phyloP scores from a whole-genome alignment of 805 yeast genomes.

The Metschnikowia anglica region DNA sequence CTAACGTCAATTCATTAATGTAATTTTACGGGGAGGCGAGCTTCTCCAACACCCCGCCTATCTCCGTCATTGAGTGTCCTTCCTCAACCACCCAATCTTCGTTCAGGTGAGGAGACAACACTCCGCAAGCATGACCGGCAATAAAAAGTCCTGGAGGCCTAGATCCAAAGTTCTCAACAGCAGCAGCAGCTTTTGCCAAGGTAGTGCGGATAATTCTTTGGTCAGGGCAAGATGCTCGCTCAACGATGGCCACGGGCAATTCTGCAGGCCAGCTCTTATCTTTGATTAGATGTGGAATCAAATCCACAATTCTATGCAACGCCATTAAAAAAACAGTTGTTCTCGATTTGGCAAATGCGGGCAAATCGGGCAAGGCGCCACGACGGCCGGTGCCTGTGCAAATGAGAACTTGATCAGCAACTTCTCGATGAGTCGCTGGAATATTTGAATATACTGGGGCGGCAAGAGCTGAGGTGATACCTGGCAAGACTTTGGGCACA shows the following conservation, averaged over 20 bases:
- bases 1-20: too few species aligned
- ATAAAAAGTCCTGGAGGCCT: constrained; percentile 91
- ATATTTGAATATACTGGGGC: constrained; percentile 81
- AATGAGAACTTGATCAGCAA: constrained; percentile 86
- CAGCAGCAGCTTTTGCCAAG: constrained; percentile 63
- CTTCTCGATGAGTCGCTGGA: constrained; percentile 90
- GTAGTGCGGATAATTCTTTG: constrained; percentile 81
- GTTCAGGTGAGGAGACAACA: constrained; percentile 29
- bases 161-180: constrained; percentile 74
- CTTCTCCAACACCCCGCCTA: constrained; percentile 17
- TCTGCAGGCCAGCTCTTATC: constrained; percentile 63
- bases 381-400: constrained; percentile 94
- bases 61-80: constrained; percentile 28
- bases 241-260: constrained; percentile 82
- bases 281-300: constrained; percentile 45
- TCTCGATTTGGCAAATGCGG: constrained; percentile 67
- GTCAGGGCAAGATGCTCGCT: constrained; percentile 91
- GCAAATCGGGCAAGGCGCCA: constrained; percentile 77
- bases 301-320: constrained; percentile 66
- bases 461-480: constrained; percentile 85
- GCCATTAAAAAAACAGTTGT: constrained; percentile 92
- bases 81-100: constrained; percentile 49
- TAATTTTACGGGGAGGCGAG: constrained; percentile 7
- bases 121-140: constrained; percentile 75
- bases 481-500: constrained; percentile 76